Evolutionary conservation across 208 protist species (phyloP), one percentile per base, ranked within the genome.

Genomic region (Leishmania amazonensis): DNA sequence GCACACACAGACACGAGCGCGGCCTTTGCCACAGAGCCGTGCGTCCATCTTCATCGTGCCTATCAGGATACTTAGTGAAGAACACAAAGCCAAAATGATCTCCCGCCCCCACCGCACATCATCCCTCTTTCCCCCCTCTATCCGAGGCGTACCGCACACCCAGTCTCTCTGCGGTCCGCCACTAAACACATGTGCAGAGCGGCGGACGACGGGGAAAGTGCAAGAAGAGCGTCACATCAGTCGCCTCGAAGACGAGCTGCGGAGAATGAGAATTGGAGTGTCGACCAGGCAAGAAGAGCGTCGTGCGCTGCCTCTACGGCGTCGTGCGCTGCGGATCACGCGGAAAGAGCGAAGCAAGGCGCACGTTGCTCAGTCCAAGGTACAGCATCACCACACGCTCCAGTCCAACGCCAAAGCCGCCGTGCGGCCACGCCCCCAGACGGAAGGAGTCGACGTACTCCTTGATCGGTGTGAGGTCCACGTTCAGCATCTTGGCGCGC

Each of bases 321-420:
- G 92, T 96, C 45, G 99, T 87, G 71, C 99, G 96, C 62, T 97
- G 93, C 42, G 99, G 99, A 89, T 99, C 99, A 81, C 99, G 95
- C 31, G 99, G 99, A 96, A 99, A 99, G 73, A 99, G 83, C 24
- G 99, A 99, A 17, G 94, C 94, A 81, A 99, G 95, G 51, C 99
- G 96, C 74, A 99, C 98, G 91, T 99, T 99, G 84, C 89, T 75
- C 9, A 99, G 91, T 68, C 99, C 99, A 13, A 99, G 94, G 91
- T 99, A 99, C 38, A 99, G 93, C 98, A 99, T 99, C 47, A 99
- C 98, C 19, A 99, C 97, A 71, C 99, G 95, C 95, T 99, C 99
- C 31, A 99, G 88, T 49, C 99, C 99, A 65, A 99, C 94, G 70
- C 99, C 99, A 73, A 99, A 99, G 65, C 99, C 99, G 79, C 94